Base-by-base conservation (phyloP, 805 yeast species). In the Ogataea wickerhamii region DNA sequence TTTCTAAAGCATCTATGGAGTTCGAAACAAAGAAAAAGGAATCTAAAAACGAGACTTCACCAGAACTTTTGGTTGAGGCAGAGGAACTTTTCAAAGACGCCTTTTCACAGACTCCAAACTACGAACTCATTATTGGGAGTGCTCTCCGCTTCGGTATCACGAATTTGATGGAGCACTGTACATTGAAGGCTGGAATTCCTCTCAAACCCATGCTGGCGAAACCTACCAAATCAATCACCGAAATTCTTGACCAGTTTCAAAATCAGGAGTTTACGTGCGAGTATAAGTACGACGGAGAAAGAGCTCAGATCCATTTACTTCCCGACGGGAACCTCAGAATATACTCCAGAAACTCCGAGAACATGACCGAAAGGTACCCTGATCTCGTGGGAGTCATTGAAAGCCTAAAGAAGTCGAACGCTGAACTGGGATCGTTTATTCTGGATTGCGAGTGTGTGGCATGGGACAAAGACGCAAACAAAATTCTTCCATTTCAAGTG, bases 401-500 rank as follows among this genome's bases (percentile, higher is more conserved):
- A 30, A 82, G 80, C 27, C 39, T 64, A 32, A 53, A 51, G 31
- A 23, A 16, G 5, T 18, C 39, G 19, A 61, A 63, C 33, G 55
- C 58, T 3, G 44, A 53, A 1, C 70, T 78, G 1, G 63, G 65
- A 28, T 74, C 85, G 6, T 70, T 91, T 60, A 87, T 93, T 41
- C 61, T 93, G 41, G 98, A 93, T 59, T 85, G 96, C 64, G 98
- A 93, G 63, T 96, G 96, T 6, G 98, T 93, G 6, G 98, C 98
- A 0, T 93, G 95, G 95, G 96, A 91, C 61, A 68, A 81, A 39
- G 82, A 73, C 37, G 70, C 73, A 17, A 60, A 76, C n/a, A 85
- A 82, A 59, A 91, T 93, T 40, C 65, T 93, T 40, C 98, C 98
- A 1, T 93, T 93, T 63, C 98, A 93, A 61, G 83, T 87, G 0